Base-by-base conservation (phyloP, 202 grass and related monocot genomes). In the Schoenoplectus triqueter region DNA sequence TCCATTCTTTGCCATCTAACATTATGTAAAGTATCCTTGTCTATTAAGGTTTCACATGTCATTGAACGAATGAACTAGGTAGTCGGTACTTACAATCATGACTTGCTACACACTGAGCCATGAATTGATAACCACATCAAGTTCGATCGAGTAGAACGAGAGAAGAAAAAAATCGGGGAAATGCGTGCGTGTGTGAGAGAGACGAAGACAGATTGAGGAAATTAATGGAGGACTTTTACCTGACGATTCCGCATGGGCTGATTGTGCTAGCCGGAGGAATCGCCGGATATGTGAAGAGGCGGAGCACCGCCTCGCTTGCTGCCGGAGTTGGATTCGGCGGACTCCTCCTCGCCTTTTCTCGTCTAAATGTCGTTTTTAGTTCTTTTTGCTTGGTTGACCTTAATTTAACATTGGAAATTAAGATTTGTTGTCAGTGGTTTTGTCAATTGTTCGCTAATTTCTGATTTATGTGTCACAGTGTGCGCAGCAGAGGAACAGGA, bases 201-300 rank as follows among this genome's bases (percentile, higher is more conserved):
- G 10, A 51, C 10, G 3, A 11, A 15, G 18, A 31, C 31, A 31
- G 31, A 17, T 19, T 61, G 8, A 59, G 45, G 3, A 5, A 57
- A 39, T 19, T 3, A 21, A 97, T 97, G 94, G 91, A 94, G 84
- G 94, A 97, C 55, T 94, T 94, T 87, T 94, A 91, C 88, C 69
- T 94, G 83, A 97, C 92, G 55, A 89, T 97, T 80, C 92, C 85
- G 9, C 94, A 90, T 60, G 94, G 94, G 41, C 70, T 89, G 13
- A 14, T 80, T 10, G 85, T 97, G 13, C 85, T 94, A 54, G 87
- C 54, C 40, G 92, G 92, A 44, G 94, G 94, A 55, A 48, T 89
- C 83, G 85, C 81, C 41, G 92, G 94, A 6, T 97, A 90, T 42
- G 48, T 82, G 20, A 89, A 89, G 83, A 79, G 86, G 10, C 75